phyloP scores from a whole-genome alignment of 768 basidiomycete genomes.

The Suillus alpinus region DNA sequence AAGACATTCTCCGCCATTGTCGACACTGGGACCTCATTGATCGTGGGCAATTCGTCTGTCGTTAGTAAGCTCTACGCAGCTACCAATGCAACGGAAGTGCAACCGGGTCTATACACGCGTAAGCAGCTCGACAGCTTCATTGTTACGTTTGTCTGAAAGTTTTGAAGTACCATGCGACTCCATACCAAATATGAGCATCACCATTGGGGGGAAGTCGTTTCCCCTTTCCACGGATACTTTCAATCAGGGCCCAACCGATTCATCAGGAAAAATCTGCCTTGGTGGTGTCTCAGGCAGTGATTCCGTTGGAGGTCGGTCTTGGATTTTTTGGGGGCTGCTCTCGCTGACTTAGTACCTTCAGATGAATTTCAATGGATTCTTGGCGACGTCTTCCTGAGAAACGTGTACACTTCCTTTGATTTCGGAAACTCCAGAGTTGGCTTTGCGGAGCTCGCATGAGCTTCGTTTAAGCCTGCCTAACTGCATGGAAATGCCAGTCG shows the following conservation, averaged over 20 bases:
- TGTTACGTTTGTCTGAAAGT: conserved; percentile 2
- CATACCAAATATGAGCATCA: conserved; percentile 29
- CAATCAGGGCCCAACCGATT: conserved; percentile 33
- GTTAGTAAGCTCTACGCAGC: conserved; percentile 28
- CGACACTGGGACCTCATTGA: conserved; percentile 48
- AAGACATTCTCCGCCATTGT: conserved; percentile 26
- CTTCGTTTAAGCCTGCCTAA: not conserved
- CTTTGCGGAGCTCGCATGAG: conserved; percentile 33
- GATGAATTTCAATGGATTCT: conserved; percentile 29
- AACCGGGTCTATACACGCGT: conserved; percentile 34
- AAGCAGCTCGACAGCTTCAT: not conserved
- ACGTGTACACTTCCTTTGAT: conserved; percentile 46
- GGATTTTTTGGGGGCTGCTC: no score
- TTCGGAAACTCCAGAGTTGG: conserved; percentile 35
- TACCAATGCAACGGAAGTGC: conserved; percentile 28
- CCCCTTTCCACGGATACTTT: conserved; percentile 26
- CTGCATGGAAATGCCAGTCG: not conserved
- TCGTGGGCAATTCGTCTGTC: conserved; percentile 39
- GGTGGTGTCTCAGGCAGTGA: conserved; percentile 15
- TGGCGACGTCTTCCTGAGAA: conserved; percentile 41
- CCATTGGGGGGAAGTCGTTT: conserved; percentile 32
- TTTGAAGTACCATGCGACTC: conserved; percentile 20
- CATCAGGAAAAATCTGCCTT: conserved; percentile 13
- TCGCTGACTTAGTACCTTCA: conserved; percentile 5
- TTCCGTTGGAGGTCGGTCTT: conserved; percentile 7